These are phyloP conservation scores for Spencermartinsiella europaea DNA, from an alignment of 805 yeast species.

Conservation along the genomic window DNA sequence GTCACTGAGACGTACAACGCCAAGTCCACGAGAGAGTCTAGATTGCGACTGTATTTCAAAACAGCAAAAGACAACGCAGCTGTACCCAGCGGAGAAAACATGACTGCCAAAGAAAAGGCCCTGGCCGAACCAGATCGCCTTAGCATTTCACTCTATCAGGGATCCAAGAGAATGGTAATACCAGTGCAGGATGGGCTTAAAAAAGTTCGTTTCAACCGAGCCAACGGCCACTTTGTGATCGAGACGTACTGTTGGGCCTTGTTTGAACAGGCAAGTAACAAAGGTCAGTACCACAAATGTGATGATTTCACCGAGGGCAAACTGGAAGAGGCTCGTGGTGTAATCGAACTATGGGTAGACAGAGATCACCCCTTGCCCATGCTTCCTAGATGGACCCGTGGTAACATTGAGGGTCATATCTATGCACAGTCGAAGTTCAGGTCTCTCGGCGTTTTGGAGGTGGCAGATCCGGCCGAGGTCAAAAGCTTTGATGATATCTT, in stretches of 20 bases:
- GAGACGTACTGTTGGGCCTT: constrained; percentile 11
- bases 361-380: constrained; percentile 12
- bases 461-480: constrained; percentile 13
- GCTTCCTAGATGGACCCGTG: constrained; percentile 17
- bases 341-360: constrained; percentile 15
- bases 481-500: constrained; percentile 8
- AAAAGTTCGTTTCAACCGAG: constrained; percentile 12
- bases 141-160: constrained; percentile 11
- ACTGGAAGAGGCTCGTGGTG: constrained; percentile 3
- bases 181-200: constrained; percentile 16
- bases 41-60: constrained; percentile 12
- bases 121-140: constrained; percentile 15
- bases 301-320: constrained; percentile 11
- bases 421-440: constrained; percentile 14
- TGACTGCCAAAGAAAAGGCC: constrained; percentile 4
- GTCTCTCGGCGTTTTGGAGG: constrained; percentile 7
- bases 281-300: constrained; percentile 8
- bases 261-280: constrained; percentile 9
- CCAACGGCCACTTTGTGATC: constrained; percentile 13
- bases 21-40: constrained; percentile 5
- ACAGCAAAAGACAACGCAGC: constrained; percentile 3
- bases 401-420: constrained; percentile 13
- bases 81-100: not conserved
- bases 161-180: constrained; percentile 14
- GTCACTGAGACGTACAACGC: constrained; percentile 3